Percentiles rank a stretch among this genome's conserved stretches.
These are phyloP conservation scores for Aspergillus cristatus DNA, from an alignment of 495 filamentous ascomycete species.

Conservation along the genomic window DNA sequence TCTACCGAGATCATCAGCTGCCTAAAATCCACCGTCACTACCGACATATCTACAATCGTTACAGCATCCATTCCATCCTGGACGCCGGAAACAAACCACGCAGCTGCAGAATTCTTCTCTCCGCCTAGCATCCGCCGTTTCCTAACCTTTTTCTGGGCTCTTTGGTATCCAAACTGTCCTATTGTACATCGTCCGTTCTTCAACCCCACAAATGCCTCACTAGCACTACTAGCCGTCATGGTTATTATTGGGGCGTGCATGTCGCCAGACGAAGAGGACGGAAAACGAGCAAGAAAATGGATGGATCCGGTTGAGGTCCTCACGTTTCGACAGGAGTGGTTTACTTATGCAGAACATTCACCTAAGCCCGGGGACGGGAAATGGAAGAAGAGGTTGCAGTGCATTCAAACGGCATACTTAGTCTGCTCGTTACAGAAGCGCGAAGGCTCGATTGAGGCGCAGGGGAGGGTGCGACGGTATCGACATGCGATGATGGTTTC, in stretches of 20 bases:
- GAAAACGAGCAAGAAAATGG: slow-evolving; percentile 4
- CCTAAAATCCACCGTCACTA: too few relatives aligned
- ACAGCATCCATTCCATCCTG: too few relatives aligned
- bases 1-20: too few relatives aligned
- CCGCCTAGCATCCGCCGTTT: slow-evolving; percentile 10
- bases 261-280: background rate
- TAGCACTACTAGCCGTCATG: slow-evolving; percentile 12
- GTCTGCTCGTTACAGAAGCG: slow-evolving; percentile 18
- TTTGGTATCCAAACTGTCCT: slow-evolving; percentile 17
- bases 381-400: slow-evolving; percentile 3
- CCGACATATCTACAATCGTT: too few relatives aligned
- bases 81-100: too few relatives aligned
- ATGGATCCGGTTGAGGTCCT: slow-evolving; percentile 17
- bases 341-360: slow-evolving; percentile 8
- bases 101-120: too few relatives aligned
- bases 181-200: slow-evolving; percentile 16
- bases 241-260: slow-evolving; percentile 8
- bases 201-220: slow-evolving; percentile 9
- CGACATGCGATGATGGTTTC: slow-evolving; percentile 15
- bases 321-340: slow-evolving; percentile 15
- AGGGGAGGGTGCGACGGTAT: slow-evolving; percentile 14
- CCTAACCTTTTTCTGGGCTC: slow-evolving; percentile 13
- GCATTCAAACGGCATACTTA: slow-evolving; percentile 17
- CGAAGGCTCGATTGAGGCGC: slow-evolving; percentile 14
- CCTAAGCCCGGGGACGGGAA: slow-evolving; percentile 1